Conservation (phyloP, 2,329 filamentous ascomycete species). For the Fusarium sp. region DNA sequence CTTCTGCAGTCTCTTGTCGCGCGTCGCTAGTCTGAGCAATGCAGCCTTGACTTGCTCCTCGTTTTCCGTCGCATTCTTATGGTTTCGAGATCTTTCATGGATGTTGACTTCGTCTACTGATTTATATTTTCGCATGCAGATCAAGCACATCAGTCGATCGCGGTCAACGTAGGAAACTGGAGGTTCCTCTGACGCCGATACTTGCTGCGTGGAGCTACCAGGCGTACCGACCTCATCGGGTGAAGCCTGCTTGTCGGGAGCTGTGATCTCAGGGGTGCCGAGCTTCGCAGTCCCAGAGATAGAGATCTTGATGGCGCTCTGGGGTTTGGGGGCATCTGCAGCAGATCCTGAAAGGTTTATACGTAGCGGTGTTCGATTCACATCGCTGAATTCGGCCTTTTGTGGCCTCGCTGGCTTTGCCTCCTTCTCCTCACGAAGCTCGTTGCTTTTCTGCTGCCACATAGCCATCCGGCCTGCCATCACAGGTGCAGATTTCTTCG, state of each 20-base stretch:
- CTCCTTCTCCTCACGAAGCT: constrained; percentile 50
- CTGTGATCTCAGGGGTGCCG: constrained; percentile 20
- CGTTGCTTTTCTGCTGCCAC: constrained; percentile 59
- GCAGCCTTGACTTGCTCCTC: constrained; percentile 63
- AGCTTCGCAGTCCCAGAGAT: constrained; percentile 45
- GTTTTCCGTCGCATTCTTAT: constrained; percentile 56
- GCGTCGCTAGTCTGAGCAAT: constrained; percentile 53
- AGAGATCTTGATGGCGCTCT: constrained; percentile 50
- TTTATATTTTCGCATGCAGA: constrained; percentile 62
- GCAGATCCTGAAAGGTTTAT: constrained; percentile 36
- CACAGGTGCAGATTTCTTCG: constrained; percentile 57
- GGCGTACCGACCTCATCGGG: constrained; percentile 15
- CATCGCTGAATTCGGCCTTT: constrained; percentile 23
- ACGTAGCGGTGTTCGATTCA: constrained; percentile 40
- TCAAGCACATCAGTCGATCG: constrained; percentile 59
- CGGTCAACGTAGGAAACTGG: constrained; percentile 68
- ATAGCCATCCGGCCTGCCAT: constrained; percentile 60
- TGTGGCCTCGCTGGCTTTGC: constrained; percentile 5
- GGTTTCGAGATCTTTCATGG: constrained; percentile 58
- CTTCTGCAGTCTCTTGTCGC: constrained; percentile 54
- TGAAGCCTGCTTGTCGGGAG: constrained; percentile 19
- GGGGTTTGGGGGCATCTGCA: constrained; percentile 32
- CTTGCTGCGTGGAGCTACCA: constrained; percentile 3
- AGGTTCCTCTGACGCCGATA: constrained; percentile 6
- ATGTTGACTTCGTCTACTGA: constrained; percentile 57